Evolutionary conservation across 306 rosid species (phyloP).

Genomic region (Luffa acutangula): DNA sequence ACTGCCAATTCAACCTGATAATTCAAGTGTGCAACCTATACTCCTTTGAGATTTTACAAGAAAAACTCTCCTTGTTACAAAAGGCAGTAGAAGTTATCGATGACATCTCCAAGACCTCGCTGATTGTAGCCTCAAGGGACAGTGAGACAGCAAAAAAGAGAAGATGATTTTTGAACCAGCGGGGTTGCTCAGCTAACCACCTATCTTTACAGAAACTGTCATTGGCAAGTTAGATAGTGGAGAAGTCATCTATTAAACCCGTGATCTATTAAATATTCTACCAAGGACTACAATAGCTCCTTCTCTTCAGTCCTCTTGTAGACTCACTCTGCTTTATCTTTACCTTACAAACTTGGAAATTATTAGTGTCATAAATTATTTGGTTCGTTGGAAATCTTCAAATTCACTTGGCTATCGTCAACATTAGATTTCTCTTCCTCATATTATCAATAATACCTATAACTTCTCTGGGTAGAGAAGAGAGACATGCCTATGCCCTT

Average conservation of each 20-base stretch:
- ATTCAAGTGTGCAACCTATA: not conserved
- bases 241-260: not conserved
- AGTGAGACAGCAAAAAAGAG: too few relatives aligned
- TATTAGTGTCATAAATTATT: not conserved
- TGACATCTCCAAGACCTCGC: too few relatives aligned
- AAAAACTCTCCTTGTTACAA: too few relatives aligned
- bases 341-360: not conserved
- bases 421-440: not conserved
- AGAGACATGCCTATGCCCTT: not conserved
- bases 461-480: not conserved
- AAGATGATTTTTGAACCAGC: too few relatives aligned
- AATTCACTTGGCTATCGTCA: not conserved
- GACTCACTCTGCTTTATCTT: not conserved
- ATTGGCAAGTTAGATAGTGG: not conserved
- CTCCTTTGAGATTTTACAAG: too few relatives aligned
- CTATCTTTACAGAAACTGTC: not conserved
- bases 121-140: too few relatives aligned
- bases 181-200: too few relatives aligned
- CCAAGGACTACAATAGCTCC: not conserved
- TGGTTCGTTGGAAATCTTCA: not conserved
- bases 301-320: not conserved
- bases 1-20: not conserved
- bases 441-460: not conserved
- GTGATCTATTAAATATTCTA: not conserved
- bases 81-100: too few relatives aligned